Evolutionary conservation across 192 early-diverging fungal genomes (phyloP).

Genomic region (Coemansia sp.): DNA sequence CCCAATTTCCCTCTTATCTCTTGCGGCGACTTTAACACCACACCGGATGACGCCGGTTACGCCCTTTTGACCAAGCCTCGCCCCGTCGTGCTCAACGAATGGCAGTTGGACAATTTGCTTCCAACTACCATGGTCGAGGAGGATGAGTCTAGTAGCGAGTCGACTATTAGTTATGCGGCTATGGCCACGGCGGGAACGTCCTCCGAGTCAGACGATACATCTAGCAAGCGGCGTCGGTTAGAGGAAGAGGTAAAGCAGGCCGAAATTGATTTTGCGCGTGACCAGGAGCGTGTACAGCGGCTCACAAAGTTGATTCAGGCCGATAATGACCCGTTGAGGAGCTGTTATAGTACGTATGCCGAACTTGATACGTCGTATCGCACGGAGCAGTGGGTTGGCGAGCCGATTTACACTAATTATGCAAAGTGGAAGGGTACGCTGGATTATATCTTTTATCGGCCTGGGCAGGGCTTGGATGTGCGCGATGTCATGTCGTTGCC

Average conservation of each 20-base stretch:
- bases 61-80: slow-evolving; percentile 57
- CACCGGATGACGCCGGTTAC: slow-evolving; percentile 63
- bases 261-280: slow-evolving; percentile 29
- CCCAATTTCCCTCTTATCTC: slow-evolving; percentile 22
- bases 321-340: slow-evolving; percentile 24
- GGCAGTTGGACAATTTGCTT: slow-evolving; percentile 53
- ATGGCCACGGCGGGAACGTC: slow-evolving; percentile 18
- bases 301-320: slow-evolving; percentile 29
- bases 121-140: slow-evolving; percentile 15
- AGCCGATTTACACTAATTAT: slow-evolving; percentile 56
- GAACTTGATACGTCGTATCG: slow-evolving; percentile 44
- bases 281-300: slow-evolving; percentile 23
- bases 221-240: slow-evolving; percentile 26
- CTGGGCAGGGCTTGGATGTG: slow-evolving; percentile 12
- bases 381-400: slow-evolving; percentile 53
- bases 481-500: slow-evolving; percentile 46
- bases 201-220: slow-evolving; percentile 15
- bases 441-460: slow-evolving; percentile 51
- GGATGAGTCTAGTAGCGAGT: slow-evolving; percentile 2
- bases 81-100: slow-evolving; percentile 51
- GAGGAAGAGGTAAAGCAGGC: slow-evolving; percentile 30
- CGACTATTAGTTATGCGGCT: slow-evolving; percentile 33
- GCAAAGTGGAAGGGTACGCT: slow-evolving; percentile 55
- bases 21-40: slow-evolving; percentile 62
- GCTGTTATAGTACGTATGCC: slow-evolving; percentile 47